Evolutionary conservation across 768 basidiomycete genomes (phyloP).

Genomic region (Termitomyces sp.): DNA sequence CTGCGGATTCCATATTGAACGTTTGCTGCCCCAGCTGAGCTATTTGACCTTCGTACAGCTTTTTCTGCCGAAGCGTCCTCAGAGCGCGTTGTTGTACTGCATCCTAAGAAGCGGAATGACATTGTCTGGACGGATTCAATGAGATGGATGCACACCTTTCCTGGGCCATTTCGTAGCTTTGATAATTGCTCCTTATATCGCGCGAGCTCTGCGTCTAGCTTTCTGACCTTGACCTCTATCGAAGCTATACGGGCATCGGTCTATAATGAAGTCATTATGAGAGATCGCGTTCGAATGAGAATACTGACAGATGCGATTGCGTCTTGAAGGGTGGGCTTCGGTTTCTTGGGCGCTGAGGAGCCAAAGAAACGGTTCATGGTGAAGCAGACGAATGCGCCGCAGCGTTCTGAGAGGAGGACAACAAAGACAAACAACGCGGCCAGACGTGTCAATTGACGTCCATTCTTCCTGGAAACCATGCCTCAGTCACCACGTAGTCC

Average conservation of each 20-base stretch:
- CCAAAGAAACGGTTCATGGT: constrained; percentile 84
- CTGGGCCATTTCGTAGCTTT: constrained; percentile 89
- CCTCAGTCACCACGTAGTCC: constrained; percentile 5
- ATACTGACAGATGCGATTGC: constrained; percentile 81
- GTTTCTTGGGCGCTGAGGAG: constrained; percentile 68
- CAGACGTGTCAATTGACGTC: neutral
- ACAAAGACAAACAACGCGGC: constrained; percentile 14
- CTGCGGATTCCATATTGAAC: constrained; percentile 97
- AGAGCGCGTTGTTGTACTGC: constrained; percentile 96
- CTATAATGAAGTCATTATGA: constrained; percentile 34
- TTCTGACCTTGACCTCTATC: constrained; percentile 95
- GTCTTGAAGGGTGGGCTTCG: constrained; percentile 83
- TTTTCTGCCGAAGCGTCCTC: constrained; percentile 89
- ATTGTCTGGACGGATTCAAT: neutral
- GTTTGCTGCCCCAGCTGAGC: constrained; percentile 90
- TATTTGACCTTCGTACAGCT: constrained; percentile 93
- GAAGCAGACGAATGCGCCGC: neutral
- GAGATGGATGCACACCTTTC: constrained; percentile 61
- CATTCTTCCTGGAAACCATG: constrained; percentile 3
- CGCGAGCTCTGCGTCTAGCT: constrained; percentile 88
- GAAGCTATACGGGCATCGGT: constrained; percentile 84
- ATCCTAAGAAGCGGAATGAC: constrained; percentile 39
- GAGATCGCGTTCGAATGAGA: constrained; percentile 1
- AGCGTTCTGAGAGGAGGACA: neutral
- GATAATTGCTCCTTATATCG: constrained; percentile 96